phyloP scores from a whole-genome alignment of 2,329 filamentous ascomycete genomes.

The Diaporthe helianthi region DNA sequence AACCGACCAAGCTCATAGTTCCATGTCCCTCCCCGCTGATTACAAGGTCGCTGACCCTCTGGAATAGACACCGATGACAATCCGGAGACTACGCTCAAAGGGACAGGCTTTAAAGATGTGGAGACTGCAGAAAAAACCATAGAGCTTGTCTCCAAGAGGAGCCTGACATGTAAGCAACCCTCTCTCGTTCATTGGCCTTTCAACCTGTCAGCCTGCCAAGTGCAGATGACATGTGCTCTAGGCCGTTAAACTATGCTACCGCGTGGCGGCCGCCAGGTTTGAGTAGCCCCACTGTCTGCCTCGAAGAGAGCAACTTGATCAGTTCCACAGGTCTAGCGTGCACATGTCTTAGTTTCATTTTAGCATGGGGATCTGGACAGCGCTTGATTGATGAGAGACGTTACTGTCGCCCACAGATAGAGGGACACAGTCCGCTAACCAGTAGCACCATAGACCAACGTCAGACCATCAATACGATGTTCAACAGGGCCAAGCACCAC shows the following conservation, averaged over 20 bases:
- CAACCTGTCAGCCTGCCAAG: background rate
- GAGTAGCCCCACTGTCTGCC: background rate
- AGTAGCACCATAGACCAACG: constrained; percentile 26
- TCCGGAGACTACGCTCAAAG: constrained; percentile 31
- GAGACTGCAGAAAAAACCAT: constrained; percentile 33
- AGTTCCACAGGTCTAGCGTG: background rate
- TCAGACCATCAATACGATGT: constrained; percentile 34
- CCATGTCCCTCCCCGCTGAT: background rate
- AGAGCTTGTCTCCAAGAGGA: constrained; percentile 29
- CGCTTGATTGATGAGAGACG: too few relatives aligned
- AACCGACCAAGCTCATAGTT: background rate
- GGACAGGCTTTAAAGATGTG: constrained; percentile 34
- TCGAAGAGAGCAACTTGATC: too few relatives aligned
- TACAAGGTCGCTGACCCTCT: background rate
- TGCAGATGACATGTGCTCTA: background rate
- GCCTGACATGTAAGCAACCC: constrained; percentile 9
- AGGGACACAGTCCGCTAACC: background rate
- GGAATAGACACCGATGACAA: constrained; percentile 32
- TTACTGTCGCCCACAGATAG: background rate
- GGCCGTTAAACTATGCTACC: background rate
- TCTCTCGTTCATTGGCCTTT: constrained; percentile 8
- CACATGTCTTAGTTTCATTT: background rate
- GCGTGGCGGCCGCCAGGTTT: background rate
- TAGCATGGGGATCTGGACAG: background rate
- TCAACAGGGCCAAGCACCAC: constrained; percentile 35